phyloP scores from a whole-genome alignment of 495 filamentous ascomycete genomes.

The Filosporella fistucella region DNA sequence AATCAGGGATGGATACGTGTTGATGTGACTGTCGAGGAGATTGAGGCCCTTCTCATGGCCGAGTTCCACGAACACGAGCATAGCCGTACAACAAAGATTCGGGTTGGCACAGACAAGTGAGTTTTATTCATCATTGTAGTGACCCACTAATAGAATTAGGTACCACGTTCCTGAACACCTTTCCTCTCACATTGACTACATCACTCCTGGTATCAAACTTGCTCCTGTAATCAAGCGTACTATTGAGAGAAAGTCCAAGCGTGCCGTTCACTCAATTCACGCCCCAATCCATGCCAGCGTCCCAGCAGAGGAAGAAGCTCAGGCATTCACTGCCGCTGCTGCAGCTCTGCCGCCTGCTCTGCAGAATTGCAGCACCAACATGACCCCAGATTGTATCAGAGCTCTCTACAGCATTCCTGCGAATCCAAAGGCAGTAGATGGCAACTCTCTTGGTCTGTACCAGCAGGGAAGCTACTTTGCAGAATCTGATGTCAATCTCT shows the following conservation, averaged over 20 bases:
- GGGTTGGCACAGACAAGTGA: slow-evolving; percentile 17
- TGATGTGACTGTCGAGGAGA: slow-evolving; percentile 11
- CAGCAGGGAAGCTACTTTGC: slow-evolving; percentile 15
- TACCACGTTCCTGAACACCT: slow-evolving; percentile 11
- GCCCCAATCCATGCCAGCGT: not conserved
- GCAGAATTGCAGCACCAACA: slow-evolving; percentile 18
- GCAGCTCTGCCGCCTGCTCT: slow-evolving; percentile 2
- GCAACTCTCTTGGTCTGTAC: slow-evolving; percentile 24
- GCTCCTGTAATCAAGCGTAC: slow-evolving; percentile 10
- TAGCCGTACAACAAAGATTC: slow-evolving; percentile 1
- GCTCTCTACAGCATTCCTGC: slow-evolving; percentile 23
- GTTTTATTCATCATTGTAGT: not conserved
- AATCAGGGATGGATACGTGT: slow-evolving; percentile 12
- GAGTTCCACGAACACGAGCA: slow-evolving; percentile 15
- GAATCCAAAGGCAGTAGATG: slow-evolving; percentile 13
- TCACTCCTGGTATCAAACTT: slow-evolving; percentile 13
- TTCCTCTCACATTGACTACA: slow-evolving; percentile 8
- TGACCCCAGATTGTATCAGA: slow-evolving; percentile 26
- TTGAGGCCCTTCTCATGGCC: slow-evolving; percentile 3
- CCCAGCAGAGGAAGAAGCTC: not conserved
- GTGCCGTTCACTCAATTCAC: slow-evolving; percentile 1
- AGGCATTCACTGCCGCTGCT: not conserved
- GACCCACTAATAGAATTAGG: not conserved
- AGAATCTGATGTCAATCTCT: slow-evolving; percentile 8
- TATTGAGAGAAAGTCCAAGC: slow-evolving; percentile 5